phyloP scores from a whole-genome alignment of 129 eudicot genomes.

The Smallanthus sonchifolius region DNA sequence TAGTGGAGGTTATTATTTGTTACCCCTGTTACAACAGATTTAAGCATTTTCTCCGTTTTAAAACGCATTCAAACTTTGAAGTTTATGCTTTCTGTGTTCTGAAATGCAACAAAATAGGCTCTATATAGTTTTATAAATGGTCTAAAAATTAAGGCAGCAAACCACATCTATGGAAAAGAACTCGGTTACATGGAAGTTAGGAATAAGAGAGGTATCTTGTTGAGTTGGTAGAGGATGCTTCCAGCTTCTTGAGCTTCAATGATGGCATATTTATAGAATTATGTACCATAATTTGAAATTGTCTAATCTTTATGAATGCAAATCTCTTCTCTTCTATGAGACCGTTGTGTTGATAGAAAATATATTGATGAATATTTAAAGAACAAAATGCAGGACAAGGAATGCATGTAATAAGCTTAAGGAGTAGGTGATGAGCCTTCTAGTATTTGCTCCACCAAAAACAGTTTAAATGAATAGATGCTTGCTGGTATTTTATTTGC shows the following conservation, averaged over 20 bases:
- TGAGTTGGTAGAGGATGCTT: not conserved
- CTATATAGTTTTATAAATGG: not conserved
- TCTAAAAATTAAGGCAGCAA: not conserved
- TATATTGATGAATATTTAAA: not conserved
- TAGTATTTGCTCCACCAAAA: conserved; percentile 9
- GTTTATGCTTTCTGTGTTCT: not conserved
- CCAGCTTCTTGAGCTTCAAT: not conserved
- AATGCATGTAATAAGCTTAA: not conserved
- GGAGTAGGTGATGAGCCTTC: conserved; percentile 7
- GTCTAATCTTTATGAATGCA: not conserved
- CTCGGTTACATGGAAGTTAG: not conserved
- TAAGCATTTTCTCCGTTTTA: not conserved
- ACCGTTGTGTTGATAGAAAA: not conserved
- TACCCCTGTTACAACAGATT: conserved; percentile 2
- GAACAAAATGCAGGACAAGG: not conserved
- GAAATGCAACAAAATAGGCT: not conserved
- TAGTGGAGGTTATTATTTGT: conserved; percentile 5
- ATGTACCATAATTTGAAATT: not conserved
- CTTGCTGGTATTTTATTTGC: not conserved
- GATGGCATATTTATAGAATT: not conserved
- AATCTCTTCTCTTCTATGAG: not conserved
- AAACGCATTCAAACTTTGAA: not conserved
- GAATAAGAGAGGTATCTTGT: not conserved
- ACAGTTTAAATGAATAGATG: not conserved
- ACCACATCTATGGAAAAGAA: conserved; percentile 1